A percentile compares a stretch with the other conserved stretches of the same genome.
Conservation (phyloP, 768 basidiomycete species). For the Podaxis sp. region DNA sequence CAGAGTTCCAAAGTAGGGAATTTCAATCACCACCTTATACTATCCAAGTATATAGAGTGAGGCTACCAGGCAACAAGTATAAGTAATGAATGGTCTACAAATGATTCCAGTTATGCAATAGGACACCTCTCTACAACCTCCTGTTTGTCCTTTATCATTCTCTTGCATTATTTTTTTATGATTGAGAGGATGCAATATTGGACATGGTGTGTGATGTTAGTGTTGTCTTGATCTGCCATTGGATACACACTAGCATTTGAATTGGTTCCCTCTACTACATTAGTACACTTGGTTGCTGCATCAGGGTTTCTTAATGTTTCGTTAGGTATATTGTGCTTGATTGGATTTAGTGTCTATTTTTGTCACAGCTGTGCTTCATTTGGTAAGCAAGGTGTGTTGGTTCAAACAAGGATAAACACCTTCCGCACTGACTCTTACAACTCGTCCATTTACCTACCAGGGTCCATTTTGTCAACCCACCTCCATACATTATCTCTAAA, state of each 20-base stretch:
- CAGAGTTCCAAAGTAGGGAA: too few species aligned
- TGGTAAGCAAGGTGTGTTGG: neutral
- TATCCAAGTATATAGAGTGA: too few species aligned
- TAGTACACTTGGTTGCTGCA: too few species aligned
- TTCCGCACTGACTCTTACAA: neutral
- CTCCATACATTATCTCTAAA: neutral
- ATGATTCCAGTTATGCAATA: neutral
- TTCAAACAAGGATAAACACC: constrained; percentile 21
- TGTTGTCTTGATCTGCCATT: too few species aligned
- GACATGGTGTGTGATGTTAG: too few species aligned
- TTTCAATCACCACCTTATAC: too few species aligned
- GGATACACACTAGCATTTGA: too few species aligned
- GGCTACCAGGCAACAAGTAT: too few species aligned
- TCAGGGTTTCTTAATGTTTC: neutral
- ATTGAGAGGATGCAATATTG: too few species aligned
- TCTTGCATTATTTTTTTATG: neutral
- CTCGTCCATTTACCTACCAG: neutral
- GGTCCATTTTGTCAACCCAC: neutral
- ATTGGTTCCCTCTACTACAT: too few species aligned
- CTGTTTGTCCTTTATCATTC: neutral
- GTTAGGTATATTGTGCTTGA: neutral
- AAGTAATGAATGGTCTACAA: neutral
- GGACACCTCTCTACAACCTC: too few species aligned
- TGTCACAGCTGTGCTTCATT: neutral
- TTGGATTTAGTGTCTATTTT: neutral